These are phyloP conservation scores for Phytophthora cactorum DNA, from an alignment of 352 stramenopile species.

Conservation along the genomic window DNA sequence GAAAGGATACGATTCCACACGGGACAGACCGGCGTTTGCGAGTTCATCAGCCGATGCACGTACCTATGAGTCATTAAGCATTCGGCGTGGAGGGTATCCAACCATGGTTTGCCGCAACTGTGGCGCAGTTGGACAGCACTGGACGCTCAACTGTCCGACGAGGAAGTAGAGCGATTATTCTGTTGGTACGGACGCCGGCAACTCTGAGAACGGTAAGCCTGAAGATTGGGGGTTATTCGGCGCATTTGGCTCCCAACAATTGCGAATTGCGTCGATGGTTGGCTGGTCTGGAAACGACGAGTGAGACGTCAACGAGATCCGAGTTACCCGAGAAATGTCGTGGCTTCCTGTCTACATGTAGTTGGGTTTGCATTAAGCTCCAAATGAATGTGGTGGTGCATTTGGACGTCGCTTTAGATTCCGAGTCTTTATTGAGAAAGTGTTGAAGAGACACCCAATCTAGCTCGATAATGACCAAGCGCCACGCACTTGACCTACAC, in stretches of 20 bases:
- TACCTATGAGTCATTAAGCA: neutral
- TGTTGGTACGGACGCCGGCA: neutral
- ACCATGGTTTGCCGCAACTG: neutral
- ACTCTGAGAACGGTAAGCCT: neutral
- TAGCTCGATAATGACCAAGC: slow-evolving; percentile 31
- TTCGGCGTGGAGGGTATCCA: neutral
- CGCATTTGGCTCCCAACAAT: neutral
- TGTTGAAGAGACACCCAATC: slow-evolving; percentile 23
- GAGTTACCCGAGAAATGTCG: neutral
- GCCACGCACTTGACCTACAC: slow-evolving; percentile 37
- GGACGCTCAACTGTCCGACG: slow-evolving; percentile 1
- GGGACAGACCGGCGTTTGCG: slow-evolving; percentile 9
- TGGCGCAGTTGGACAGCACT: slow-evolving; percentile 5
- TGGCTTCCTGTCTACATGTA: neutral
- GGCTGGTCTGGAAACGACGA: neutral
- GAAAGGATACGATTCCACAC: slow-evolving; percentile 5
- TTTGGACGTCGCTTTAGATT: neutral
- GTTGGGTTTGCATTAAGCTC: neutral
- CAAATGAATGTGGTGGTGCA: neutral
- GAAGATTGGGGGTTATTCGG: neutral
- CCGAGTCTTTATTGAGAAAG: slow-evolving; percentile 3
- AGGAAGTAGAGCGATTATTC: neutral
- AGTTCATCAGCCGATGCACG: neutral
- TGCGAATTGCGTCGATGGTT: neutral
- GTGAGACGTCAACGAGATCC: neutral